Percentiles rank a stretch among this genome's conserved stretches.
Conservation (phyloP, 2,329 filamentous ascomycete species). For the Claviceps quebecensis region DNA sequence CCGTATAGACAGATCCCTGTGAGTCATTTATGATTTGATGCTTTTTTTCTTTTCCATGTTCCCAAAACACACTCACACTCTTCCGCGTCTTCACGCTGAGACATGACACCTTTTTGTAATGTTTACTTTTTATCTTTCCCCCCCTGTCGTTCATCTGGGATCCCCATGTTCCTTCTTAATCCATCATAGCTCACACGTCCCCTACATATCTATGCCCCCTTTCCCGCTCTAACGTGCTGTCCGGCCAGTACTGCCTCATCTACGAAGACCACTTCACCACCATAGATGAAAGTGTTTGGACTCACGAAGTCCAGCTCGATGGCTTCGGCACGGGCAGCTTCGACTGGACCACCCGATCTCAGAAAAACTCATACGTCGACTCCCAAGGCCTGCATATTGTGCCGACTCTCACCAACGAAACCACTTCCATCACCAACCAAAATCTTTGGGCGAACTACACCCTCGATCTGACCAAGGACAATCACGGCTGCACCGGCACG, state of each 20-base stretch:
- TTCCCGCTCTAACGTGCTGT: too few relatives aligned
- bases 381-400: constrained; percentile 37
- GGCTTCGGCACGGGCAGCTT: constrained; percentile 35
- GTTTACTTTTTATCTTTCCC: background rate
- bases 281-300: constrained; percentile 32
- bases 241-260: constrained; percentile 32
- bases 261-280: constrained; percentile 34
- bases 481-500: constrained; percentile 26
- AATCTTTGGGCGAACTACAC: constrained; percentile 26
- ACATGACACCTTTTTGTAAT: too few relatives aligned
- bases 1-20: constrained; percentile 13
- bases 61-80: too few relatives aligned
- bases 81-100: too few relatives aligned
- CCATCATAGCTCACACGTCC: too few relatives aligned
- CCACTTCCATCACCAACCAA: constrained; percentile 23
- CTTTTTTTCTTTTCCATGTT: background rate
- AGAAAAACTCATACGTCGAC: constrained; percentile 33
- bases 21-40: constrained; percentile 3
- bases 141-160: background rate
- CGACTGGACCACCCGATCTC: constrained; percentile 38
- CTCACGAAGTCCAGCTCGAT: constrained; percentile 30
- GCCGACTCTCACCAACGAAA: constrained; percentile 34
- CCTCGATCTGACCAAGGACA: constrained; percentile 27
- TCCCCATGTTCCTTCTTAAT: too few relatives aligned
- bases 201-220: too few relatives aligned